Evolutionary conservation across 1,139 yeast species (phyloP), one percentile per base, ranked within the genome.

Genomic region (Yamadazyma taylorii): DNA sequence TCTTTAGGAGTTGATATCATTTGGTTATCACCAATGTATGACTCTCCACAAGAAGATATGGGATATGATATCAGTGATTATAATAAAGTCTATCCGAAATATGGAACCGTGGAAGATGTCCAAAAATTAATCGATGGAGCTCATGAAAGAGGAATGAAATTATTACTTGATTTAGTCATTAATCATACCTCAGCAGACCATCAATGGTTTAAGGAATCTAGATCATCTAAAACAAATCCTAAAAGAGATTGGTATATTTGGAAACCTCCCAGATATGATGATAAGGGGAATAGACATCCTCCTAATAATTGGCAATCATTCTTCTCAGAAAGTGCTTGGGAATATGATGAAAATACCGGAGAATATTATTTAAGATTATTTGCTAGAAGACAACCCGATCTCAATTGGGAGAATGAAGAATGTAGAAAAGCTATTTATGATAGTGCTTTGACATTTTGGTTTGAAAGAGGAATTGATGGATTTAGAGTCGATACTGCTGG

Each of bases 201-300:
- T 49, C 63, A 54, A 23, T 78, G 83, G 83, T 78, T 78, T 56
- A 62, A 73, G 53, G 81, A 78, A 51, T 72, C 80, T 3, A 59
- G 77, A 41, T 63, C 75, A 11, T 70, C 78, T 7, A 68, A 63
- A 50, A 60, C 63, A 34, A 76, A 70, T 52, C 73, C 81, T 14
- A 78, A 78, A 59, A 65, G 83, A 52, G 79, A 78, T 54, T 78
- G 83, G 83, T 78, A 76, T 56, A 66, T 75, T 48, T 78, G 82
- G 83, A 68, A 64, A 42, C 68, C 71, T 28, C 69, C 80, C 16
- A 63, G 55, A 41, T 69, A 62, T 50, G 79, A 72, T 45, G 63
- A 52, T 17, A 45, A 68, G 4, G 81, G 81, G 17, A 62, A 65
- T 32, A 66, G 79, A 55, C 64, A 60, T 16, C 79, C 81, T 17